phyloP scores from a whole-genome alignment of 164 flowering plant genomes.

The grape (Vitis vinifera) region DNA sequence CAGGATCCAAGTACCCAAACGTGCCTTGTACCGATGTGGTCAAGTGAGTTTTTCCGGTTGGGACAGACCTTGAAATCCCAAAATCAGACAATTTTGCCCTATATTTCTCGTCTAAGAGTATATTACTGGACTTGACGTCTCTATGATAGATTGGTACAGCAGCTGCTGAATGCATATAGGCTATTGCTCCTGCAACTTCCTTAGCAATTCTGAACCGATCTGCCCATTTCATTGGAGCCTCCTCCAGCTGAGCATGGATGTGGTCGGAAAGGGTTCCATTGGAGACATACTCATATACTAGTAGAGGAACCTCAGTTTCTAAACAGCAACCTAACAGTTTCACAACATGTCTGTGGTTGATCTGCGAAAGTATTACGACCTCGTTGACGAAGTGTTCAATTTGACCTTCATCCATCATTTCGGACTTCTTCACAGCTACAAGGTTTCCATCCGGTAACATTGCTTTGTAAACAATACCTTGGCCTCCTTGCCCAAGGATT shows the following conservation, averaged over 20 bases:
- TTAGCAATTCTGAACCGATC: slow-evolving; percentile 16
- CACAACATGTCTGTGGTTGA: slow-evolving; percentile 21
- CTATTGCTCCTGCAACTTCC: slow-evolving; percentile 12
- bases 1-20: slow-evolving; percentile 22
- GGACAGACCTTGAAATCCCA: slow-evolving; percentile 17
- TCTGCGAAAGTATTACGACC: slow-evolving; percentile 19
- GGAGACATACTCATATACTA: slow-evolving; percentile 20
- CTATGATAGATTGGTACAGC: slow-evolving; percentile 15
- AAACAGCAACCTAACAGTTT: slow-evolving; percentile 14
- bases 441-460: slow-evolving; percentile 17
- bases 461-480: slow-evolving; percentile 13
- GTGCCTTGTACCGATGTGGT: slow-evolving; percentile 20
- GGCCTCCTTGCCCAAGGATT: slow-evolving; percentile 15
- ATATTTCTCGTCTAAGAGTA: slow-evolving; percentile 6
- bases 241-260: slow-evolving; percentile 9
- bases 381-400: slow-evolving; percentile 24
- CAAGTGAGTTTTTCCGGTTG: slow-evolving; percentile 14
- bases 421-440: slow-evolving; percentile 23
- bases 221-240: slow-evolving; percentile 14
- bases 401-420: slow-evolving; percentile 2
- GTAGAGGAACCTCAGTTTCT: slow-evolving; percentile 22
- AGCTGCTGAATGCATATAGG: slow-evolving; percentile 10
- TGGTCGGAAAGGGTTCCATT: slow-evolving; percentile 21
- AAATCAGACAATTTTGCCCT: slow-evolving; percentile 9
- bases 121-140: slow-evolving; percentile 16